Evolutionary conservation across 164 flowering plant species (phyloP), one percentile per base, ranked within the genome.

Genomic region (Aristolochia fimbriata): DNA sequence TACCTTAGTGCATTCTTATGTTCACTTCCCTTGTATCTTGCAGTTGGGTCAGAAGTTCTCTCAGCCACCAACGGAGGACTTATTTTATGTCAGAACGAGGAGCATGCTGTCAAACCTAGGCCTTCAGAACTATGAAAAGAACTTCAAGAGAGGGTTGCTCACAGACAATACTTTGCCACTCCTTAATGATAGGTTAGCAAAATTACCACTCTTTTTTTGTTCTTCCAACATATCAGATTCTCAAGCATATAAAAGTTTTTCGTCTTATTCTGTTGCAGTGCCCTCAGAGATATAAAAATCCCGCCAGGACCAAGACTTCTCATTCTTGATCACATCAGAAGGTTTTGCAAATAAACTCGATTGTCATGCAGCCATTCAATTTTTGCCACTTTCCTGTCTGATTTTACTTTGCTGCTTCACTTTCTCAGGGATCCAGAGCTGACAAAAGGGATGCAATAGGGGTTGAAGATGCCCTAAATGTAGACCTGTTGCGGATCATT

Each of bases 221-320:
- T 31, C 20, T 20, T 46, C 30, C 41, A 24, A n/a, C 7, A 11
- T n/a, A 9, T 37, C 45, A 22, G 17, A 49, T 31, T 16, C 21
- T 9, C 24, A 43, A n/a, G 58, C 3, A 20, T 37, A 23, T 16
- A 17, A 60, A 58, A 48, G 23, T 7, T 3, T 3, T 22, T 59
- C 60, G 46, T 20, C 25, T 13, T 49, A 12, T 14, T 51, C 23
- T 75, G 47, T 73, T 70, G 56, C 93, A 92, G 98, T 66, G 96
- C 97, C 58, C 93, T 92, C 41, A 78, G 82, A 80, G 98, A 92
- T 76, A 96, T 81, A 51, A 84, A 68, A 54, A 81, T 92, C 70
- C 98, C 96, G 21, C 96, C 98, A 21, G 98, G 98, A 50, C 98
- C 98, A 48, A 80, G 98, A 70, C 87, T 92, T 46, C 85, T 92